Evolutionary conservation across 169 alveolate species (phyloP).

Genomic region (Plasmodium gonderi): DNA sequence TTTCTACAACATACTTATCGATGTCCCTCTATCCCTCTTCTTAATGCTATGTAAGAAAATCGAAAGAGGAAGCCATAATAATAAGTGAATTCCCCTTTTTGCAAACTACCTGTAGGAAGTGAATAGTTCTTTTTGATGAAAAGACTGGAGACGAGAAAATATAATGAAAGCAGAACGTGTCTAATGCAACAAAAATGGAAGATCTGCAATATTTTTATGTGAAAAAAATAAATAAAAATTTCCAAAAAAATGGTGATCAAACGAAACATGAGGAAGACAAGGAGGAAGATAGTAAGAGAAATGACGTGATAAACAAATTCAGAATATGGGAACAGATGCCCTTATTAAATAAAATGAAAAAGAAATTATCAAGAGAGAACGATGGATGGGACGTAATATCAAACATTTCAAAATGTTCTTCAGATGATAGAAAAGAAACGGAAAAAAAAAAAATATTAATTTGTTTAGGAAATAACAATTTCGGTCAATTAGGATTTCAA

Average conservation of each 20-base stretch:
- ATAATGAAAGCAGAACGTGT: no score
- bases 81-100: no score
- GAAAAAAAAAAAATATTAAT: constrained; percentile 57
- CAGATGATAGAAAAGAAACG: constrained; percentile 39
- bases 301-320: neutral
- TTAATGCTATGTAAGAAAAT: no score
- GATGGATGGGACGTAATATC: constrained; percentile 50
- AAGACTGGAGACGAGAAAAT: no score
- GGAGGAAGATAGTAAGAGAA: neutral
- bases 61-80: no score
- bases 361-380: neutral
- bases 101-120: no score
- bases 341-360: constrained; percentile 23
- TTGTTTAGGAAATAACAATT: constrained; percentile 51
- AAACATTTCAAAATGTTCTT: constrained; percentile 61
- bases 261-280: neutral
- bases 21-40: no score
- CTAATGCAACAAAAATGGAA: no score
- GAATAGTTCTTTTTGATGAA: no score
- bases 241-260: neutral
- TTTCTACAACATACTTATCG: no score
- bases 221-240: neutral
- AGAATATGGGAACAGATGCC: constrained; percentile 31
- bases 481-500: constrained; percentile 58
- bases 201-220: no score